Percentiles rank a stretch among this genome's conserved stretches.
Evolutionary conservation across 2,329 filamentous ascomycete species (phyloP).

Genomic region (Exophiala spinifera): DNA sequence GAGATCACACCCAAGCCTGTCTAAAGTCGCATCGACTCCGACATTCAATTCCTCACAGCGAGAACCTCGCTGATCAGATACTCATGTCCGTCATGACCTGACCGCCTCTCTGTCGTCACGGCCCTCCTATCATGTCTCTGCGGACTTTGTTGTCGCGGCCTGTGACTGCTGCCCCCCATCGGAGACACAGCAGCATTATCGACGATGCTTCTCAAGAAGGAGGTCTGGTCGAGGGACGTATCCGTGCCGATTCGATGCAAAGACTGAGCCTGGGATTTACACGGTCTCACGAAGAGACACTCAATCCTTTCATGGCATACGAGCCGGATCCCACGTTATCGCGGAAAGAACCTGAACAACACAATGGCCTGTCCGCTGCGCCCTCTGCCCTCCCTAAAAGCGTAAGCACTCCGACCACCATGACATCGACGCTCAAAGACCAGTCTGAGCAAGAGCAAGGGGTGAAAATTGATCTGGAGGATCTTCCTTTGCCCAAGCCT

Average conservation of each 20-base stretch:
- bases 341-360: not conserved
- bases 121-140: slow-evolving; percentile 16
- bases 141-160: slow-evolving; percentile 19
- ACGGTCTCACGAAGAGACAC: slow-evolving; percentile 20
- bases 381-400: slow-evolving; percentile 4
- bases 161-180: slow-evolving; percentile 13
- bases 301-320: slow-evolving; percentile 15
- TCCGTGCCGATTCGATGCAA: slow-evolving; percentile 23
- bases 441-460: slow-evolving; percentile 2
- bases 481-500: slow-evolving; percentile 36
- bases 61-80: not conserved
- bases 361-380: not conserved
- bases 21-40: not conserved
- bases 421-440: not conserved
- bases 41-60: not conserved
- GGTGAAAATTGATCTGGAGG: slow-evolving; percentile 23
- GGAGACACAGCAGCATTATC: slow-evolving; percentile 20
- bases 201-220: slow-evolving; percentile 12
- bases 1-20: not conserved
- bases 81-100: not conserved
- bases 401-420: slow-evolving; percentile 1
- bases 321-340: slow-evolving; percentile 15
- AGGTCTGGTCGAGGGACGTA: slow-evolving; percentile 5
- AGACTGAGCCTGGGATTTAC: slow-evolving; percentile 25
- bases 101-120: not conserved